phyloP scores from a whole-genome alignment of 2,329 filamentous ascomycete species.

The Fusarium denticulatum region DNA sequence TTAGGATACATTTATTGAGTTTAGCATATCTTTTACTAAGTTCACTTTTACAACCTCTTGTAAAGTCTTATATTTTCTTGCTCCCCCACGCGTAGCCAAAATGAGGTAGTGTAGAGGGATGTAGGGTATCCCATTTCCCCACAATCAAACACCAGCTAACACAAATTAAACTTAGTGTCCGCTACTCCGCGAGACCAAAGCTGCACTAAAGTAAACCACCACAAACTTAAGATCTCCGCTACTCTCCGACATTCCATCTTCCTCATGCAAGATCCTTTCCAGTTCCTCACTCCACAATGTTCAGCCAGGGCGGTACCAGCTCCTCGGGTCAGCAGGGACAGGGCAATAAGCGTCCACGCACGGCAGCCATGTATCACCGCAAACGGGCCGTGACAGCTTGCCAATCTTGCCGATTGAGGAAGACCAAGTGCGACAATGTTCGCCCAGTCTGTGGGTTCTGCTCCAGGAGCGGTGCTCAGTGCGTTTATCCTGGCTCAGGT shows the following conservation, averaged over 20 bases:
- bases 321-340: not conserved
- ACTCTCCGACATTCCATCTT: not conserved
- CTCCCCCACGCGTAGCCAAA: no score
- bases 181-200: not conserved
- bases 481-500: not conserved
- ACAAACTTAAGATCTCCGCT: not conserved
- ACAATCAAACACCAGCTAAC: not conserved
- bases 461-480: not conserved
- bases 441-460: slow-evolving; percentile 7
- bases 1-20: no score
- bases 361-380: not conserved
- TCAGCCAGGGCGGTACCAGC: not conserved
- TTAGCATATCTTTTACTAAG: no score
- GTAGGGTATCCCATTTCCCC: not conserved
- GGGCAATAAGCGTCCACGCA: not conserved
- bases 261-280: not conserved
- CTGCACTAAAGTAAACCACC: not conserved
- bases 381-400: slow-evolving; percentile 11
- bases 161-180: not conserved
- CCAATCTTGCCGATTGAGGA: slow-evolving; percentile 15
- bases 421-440: slow-evolving; percentile 25
- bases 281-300: not conserved
- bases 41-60: no score
- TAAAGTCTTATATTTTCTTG: no score
- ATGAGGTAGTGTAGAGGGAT: not conserved